These are phyloP conservation scores for Postia placenta DNA, from an alignment of 768 basidiomycete species.

Conservation along the genomic window DNA sequence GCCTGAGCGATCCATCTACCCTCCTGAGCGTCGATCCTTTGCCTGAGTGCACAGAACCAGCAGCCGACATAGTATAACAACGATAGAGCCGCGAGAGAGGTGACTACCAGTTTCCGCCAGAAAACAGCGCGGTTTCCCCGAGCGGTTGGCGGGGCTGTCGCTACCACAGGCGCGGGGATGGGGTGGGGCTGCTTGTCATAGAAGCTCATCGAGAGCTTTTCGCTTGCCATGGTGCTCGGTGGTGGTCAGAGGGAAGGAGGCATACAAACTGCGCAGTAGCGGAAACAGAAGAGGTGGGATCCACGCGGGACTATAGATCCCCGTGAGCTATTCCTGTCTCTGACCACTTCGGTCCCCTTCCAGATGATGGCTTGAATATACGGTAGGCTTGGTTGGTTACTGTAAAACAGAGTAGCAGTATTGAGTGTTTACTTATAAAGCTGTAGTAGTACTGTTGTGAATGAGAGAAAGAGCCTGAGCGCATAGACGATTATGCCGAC, in stretches of 20 bases:
- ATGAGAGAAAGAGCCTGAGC: too few relatives aligned
- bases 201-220: background rate
- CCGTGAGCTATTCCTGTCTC: background rate
- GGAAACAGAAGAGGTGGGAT: background rate
- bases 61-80: background rate
- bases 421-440: too few relatives aligned
- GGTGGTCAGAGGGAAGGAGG: background rate
- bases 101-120: background rate
- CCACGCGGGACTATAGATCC: background rate
- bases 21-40: constrained; percentile 7
- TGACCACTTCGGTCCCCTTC: background rate
- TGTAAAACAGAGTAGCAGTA: too few relatives aligned
- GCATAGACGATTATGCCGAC: too few relatives aligned
- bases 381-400: too few relatives aligned
- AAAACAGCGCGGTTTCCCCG: background rate
- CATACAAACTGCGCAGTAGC: background rate
- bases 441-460: too few relatives aligned
- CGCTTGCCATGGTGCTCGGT: background rate
- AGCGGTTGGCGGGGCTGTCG: background rate
- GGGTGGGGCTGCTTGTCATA: background rate
- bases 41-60: background rate
- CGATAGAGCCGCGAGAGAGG: background rate
- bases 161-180: background rate
- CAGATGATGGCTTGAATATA: too few relatives aligned
- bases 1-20: constrained; percentile 15